phyloP scores from a whole-genome alignment of 1,139 yeast genomes.

The Eremothecium gossypii region DNA sequence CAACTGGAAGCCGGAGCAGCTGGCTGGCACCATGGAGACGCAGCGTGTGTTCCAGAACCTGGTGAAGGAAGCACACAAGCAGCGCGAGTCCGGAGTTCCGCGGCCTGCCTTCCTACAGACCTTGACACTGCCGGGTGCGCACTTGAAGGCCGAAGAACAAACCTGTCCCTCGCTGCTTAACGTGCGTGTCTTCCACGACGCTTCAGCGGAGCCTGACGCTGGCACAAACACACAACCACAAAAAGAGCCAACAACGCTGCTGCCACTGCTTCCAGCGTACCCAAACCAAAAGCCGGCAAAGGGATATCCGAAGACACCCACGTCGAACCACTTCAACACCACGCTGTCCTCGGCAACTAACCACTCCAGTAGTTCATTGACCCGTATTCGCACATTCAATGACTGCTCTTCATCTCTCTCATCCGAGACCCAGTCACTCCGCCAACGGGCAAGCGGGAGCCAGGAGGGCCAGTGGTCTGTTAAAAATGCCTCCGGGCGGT shows the following conservation, averaged over 20 bases:
- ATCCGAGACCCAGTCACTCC: conserved; percentile 7
- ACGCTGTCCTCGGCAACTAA: conserved; percentile 6
- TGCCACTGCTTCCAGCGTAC: not conserved
- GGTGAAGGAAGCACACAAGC: not conserved
- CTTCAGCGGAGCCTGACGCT: no score
- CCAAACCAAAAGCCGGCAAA: no score
- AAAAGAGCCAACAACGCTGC: not conserved
- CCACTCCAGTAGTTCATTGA: conserved; percentile 8
- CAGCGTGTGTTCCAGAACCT: not conserved
- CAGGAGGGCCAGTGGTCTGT: conserved; percentile 1
- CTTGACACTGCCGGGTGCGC: not conserved
- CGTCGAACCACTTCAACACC: no score
- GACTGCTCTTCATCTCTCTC: conserved; percentile 1
- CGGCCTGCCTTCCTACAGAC: not conserved
- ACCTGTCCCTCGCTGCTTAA: not conserved
- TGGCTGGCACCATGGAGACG: conserved; percentile 44
- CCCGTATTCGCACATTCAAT: conserved; percentile 5
- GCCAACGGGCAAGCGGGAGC: conserved; percentile 3
- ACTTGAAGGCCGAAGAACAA: not conserved
- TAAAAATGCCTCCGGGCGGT: no score
- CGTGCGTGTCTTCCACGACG: not conserved
- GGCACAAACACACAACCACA: not conserved
- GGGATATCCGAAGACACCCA: no score
- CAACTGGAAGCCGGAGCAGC: conserved; percentile 65
- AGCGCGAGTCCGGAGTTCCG: not conserved